Conservation (phyloP, 2,329 filamentous ascomycete species). For the Fusarium sp. region DNA sequence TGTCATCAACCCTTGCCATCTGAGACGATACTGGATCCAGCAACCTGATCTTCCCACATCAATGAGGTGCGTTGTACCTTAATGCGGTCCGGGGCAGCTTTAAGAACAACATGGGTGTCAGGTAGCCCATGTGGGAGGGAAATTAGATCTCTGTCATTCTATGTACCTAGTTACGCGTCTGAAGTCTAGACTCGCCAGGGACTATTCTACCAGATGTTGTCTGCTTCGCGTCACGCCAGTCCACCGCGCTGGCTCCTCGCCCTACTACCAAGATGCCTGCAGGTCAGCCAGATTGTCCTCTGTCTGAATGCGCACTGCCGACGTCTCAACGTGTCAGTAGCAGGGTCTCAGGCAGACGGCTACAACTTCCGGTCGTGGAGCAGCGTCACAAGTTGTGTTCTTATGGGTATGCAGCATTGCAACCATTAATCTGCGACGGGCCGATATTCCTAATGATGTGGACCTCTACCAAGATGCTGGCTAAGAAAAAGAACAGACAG, state of each 20-base stretch:
- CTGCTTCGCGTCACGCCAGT: not conserved
- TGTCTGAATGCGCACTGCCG: not conserved
- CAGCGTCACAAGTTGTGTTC: conserved; percentile 7
- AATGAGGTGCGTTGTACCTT: not conserved
- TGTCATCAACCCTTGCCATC: conserved; percentile 23
- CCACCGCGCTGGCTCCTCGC: too few relatives aligned
- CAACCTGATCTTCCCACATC: conserved; percentile 15
- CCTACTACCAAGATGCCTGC: not conserved
- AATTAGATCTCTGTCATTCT: conserved; percentile 7
- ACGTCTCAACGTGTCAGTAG: not conserved
- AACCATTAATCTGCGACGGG: conserved; percentile 42
- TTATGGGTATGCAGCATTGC: not conserved
- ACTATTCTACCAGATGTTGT: not conserved
- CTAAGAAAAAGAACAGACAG: not conserved
- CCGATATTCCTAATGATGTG: conserved; percentile 36
- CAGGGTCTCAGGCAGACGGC: not conserved
- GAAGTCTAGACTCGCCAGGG: not conserved
- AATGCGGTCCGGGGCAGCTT: conserved; percentile 5
- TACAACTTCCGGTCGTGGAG: conserved; percentile 1
- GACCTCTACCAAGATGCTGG: conserved; percentile 13
- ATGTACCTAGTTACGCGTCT: not conserved
- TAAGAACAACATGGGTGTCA: conserved; percentile 2
- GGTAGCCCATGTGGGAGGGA: not conserved
- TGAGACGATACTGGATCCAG: conserved; percentile 29
- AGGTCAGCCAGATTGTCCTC: not conserved